Conservation (phyloP, 1,139 yeast genomes). For the Williopsis jadinii region DNA sequence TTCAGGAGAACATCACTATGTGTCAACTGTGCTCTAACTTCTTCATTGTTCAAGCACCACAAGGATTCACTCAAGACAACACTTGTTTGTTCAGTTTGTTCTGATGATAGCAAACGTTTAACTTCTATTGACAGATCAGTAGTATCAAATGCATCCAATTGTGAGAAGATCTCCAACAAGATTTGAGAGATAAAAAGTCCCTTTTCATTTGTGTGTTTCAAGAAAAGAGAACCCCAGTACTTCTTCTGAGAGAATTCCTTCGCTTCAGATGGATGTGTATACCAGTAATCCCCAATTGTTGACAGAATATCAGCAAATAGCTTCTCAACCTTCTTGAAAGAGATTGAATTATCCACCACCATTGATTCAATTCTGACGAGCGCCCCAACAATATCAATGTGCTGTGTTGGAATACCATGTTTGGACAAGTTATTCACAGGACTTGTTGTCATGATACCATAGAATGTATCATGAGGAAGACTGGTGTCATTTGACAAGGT, state of each 20-base stretch:
- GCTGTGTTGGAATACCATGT: conserved; percentile 33
- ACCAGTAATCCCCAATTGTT: conserved; percentile 38
- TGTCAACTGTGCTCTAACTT: conserved; percentile 6
- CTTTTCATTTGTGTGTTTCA: conserved; percentile 16
- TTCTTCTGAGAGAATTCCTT: conserved; percentile 20
- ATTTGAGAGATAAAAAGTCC: conserved; percentile 27
- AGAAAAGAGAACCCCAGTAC: conserved; percentile 25
- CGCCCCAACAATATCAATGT: conserved; percentile 42
- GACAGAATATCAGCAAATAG: conserved; percentile 24
- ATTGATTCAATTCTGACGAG: conserved; percentile 32
- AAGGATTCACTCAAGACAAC: conserved; percentile 13
- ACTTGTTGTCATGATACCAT: conserved; percentile 23
- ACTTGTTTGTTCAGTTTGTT: conserved; percentile 3
- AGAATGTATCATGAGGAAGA: conserved; percentile 18
- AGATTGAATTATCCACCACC: conserved; percentile 20
- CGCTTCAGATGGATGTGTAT: conserved; percentile 19
- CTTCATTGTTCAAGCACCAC: conserved; percentile 16
- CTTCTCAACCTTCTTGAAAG: conserved; percentile 15
- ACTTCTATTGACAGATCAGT: conserved; percentile 8
- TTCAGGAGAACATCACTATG: conserved; percentile 5
- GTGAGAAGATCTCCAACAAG: conserved; percentile 34
- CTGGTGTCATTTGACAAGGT: conserved; percentile 6
- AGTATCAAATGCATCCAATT: conserved; percentile 21
- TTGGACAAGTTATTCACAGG: conserved; percentile 18
- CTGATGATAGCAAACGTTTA: not conserved